phyloP scores from a whole-genome alignment of 2,329 filamentous ascomycete species.

The Colletotrichum eleusines region DNA sequence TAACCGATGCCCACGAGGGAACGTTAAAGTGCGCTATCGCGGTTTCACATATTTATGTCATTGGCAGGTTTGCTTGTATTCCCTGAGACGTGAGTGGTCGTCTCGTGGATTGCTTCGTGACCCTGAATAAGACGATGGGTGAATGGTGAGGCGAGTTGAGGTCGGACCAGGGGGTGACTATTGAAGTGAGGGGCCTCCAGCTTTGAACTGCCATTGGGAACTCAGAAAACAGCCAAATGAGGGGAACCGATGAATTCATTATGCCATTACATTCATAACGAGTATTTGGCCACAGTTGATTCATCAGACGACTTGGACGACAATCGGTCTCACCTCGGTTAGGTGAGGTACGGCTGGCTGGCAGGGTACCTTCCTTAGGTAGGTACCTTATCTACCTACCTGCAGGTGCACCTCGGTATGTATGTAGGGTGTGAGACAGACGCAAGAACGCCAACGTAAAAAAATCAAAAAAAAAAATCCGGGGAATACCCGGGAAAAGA shows the following conservation, averaged over 20 bases:
- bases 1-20: background rate
- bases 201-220: background rate
- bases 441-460: background rate
- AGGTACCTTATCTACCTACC: too few relatives aligned
- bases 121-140: background rate
- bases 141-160: background rate
- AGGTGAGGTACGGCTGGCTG: background rate
- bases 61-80: background rate
- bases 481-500: background rate
- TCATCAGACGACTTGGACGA: background rate
- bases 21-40: background rate
- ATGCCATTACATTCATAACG: background rate
- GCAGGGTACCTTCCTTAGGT: background rate
- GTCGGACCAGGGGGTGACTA: background rate
- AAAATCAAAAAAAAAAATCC: background rate
- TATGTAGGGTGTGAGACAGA: conserved; percentile 1
- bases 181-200: background rate
- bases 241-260: background rate
- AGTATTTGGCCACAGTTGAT: background rate
- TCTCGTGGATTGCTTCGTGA: background rate
- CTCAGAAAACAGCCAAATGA: background rate
- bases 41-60: background rate
- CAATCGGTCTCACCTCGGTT: background rate
- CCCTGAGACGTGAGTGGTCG: background rate
- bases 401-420: too few relatives aligned